Percentiles rank a stretch among this genome's conserved stretches.
Evolutionary conservation across 441 rosid species (phyloP).

Genomic region (Pelargonium cotyledonis): DNA sequence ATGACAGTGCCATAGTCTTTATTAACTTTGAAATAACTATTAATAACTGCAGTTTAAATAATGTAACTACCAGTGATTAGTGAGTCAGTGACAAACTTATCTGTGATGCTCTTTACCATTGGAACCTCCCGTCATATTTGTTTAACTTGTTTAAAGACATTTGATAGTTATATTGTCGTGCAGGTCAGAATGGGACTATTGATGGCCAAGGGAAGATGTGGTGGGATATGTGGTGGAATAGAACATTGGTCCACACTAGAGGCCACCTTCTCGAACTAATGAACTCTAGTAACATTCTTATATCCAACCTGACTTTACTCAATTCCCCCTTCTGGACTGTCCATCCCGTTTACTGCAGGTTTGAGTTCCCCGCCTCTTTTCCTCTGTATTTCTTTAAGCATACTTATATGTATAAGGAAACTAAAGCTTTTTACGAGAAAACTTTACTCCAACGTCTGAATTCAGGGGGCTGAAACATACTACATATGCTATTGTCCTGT

Average conservation of each 20-base stretch:
- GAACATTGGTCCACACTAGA: conserved; percentile 71
- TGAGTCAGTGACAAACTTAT: not conserved
- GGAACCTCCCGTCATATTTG: not conserved
- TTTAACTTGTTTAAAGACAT: not conserved
- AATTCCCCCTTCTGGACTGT: conserved; percentile 93
- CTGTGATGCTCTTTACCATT: not conserved
- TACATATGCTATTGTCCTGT: not conserved
- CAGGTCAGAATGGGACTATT: conserved; percentile 82
- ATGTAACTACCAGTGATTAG: not conserved
- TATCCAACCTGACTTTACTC: conserved; percentile 70
- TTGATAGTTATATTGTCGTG: conserved; percentile 9
- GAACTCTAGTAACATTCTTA: conserved; percentile 66
- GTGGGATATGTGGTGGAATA: conserved; percentile 99
- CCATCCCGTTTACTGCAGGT: conserved; percentile 97
- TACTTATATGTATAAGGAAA: not conserved
- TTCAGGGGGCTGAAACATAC: not conserved
- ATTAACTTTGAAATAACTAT: not conserved
- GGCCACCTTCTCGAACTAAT: conserved; percentile 86
- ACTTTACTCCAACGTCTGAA: not conserved
- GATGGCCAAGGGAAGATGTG: conserved; percentile 95
- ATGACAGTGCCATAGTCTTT: not conserved
- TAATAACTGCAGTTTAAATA: not conserved
- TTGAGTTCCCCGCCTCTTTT: not conserved
- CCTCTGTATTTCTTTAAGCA: not conserved
- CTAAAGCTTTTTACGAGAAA: not conserved